Evolutionary conservation across 192 early-diverging fungal genomes (phyloP).

Genomic region (Backusella psychrophila): DNA sequence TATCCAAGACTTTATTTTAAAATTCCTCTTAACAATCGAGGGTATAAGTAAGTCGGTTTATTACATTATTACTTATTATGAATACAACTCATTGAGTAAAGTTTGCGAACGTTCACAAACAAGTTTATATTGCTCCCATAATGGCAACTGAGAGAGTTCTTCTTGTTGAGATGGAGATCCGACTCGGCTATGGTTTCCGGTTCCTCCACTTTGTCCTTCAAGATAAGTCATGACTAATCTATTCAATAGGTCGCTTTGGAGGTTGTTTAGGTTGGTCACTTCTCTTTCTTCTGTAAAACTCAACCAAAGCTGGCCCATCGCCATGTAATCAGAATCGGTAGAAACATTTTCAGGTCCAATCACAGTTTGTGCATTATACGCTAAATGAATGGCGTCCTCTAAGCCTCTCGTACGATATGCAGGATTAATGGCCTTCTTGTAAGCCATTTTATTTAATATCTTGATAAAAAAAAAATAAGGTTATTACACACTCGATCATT

Average conservation of each 20-base stretch:
- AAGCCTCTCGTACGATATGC: slow-evolving; percentile 27
- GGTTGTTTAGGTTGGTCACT: slow-evolving; percentile 4
- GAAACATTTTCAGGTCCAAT: slow-evolving; percentile 21
- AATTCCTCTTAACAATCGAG: too few relatives aligned
- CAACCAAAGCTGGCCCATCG: slow-evolving; percentile 24
- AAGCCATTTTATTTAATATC: slow-evolving; percentile 21
- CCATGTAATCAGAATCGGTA: slow-evolving; percentile 7
- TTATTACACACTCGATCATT: background rate
- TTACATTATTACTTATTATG: background rate
- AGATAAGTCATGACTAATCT: slow-evolving; percentile 32
- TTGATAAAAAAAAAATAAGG: background rate
- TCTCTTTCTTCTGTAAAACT: slow-evolving; percentile 15
- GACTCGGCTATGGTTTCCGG: background rate
- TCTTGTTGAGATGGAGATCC: slow-evolving; percentile 1
- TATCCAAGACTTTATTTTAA: background rate
- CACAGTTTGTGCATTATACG: slow-evolving; percentile 22
- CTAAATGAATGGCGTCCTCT: slow-evolving; percentile 32
- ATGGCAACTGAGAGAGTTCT: background rate
- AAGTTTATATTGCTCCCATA: slow-evolving; percentile 15
- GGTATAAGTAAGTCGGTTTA: background rate
- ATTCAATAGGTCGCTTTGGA: slow-evolving; percentile 27
- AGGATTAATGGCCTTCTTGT: slow-evolving; percentile 13
- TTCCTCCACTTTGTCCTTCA: slow-evolving; percentile 24
- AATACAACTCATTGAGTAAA: background rate
- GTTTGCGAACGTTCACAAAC: background rate